phyloP scores from a whole-genome alignment of 345 rosid species.

The Turritis glabra region DNA sequence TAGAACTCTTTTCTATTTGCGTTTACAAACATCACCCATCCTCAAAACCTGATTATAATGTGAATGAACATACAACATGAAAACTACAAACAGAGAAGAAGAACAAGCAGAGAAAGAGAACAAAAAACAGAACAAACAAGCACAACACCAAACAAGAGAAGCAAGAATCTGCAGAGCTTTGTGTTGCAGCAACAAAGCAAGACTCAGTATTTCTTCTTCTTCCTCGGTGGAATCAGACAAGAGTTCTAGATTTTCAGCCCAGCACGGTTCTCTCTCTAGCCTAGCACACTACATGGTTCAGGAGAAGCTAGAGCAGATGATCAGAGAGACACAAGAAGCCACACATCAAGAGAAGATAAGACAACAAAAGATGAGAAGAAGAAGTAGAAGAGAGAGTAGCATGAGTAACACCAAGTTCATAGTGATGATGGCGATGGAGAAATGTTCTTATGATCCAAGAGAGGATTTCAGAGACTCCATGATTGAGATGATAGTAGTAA shows the following conservation, averaged over 20 bases:
- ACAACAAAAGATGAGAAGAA: constrained; percentile 37
- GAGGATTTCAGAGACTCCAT: constrained; percentile 81
- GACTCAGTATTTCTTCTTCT: constrained; percentile 64
- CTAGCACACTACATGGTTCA: constrained; percentile 86
- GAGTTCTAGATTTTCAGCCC: constrained; percentile 43
- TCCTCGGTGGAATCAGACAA: constrained; percentile 51
- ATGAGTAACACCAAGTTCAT: constrained; percentile 53
- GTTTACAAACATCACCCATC: constrained; percentile 30
- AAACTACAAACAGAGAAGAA: constrained; percentile 17
- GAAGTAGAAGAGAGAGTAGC: constrained; percentile 38
- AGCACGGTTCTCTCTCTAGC: constrained; percentile 62
- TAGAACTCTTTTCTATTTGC: background rate
- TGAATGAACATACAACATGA: constrained; percentile 31
- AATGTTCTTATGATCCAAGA: constrained; percentile 69
- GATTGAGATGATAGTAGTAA: constrained; percentile 73
- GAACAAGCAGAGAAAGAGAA: background rate
- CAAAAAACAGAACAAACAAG: constrained; percentile 15
- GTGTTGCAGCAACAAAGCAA: constrained; percentile 65
- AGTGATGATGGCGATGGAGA: constrained; percentile 89
- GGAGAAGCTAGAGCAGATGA: constrained; percentile 81
- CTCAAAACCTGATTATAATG: constrained; percentile 29
- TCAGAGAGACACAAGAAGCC: constrained; percentile 56
- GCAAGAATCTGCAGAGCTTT: constrained; percentile 55
- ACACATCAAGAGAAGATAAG: constrained; percentile 36
- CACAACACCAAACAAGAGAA: constrained; percentile 34